phyloP scores from a whole-genome alignment of 306 rosid species.

The Dalbergia cochinchinensis region DNA sequence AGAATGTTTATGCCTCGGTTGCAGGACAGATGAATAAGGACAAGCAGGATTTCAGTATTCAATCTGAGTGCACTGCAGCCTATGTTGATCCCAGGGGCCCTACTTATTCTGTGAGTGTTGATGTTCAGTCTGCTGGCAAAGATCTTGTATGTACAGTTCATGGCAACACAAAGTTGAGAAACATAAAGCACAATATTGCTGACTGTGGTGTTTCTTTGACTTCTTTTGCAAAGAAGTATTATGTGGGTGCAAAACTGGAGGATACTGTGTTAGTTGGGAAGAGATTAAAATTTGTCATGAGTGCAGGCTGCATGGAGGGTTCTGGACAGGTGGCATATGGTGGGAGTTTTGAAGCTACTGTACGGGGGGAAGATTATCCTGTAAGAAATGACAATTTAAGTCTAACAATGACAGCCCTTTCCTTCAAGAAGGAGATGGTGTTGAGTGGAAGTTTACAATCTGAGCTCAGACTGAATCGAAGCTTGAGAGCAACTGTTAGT shows the following conservation, averaged over 20 bases:
- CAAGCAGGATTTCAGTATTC: slow-evolving; percentile 79
- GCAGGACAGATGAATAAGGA: slow-evolving; percentile 86
- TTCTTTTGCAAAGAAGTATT: slow-evolving; percentile 74
- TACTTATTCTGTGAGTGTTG: slow-evolving; percentile 72
- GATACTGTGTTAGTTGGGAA: slow-evolving; percentile 83
- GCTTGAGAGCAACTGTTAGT: slow-evolving; percentile 66
- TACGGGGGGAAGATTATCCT: slow-evolving; percentile 88
- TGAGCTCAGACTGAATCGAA: slow-evolving; percentile 75
- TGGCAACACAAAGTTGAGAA: slow-evolving; percentile 72
- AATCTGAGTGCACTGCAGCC: slow-evolving; percentile 84
- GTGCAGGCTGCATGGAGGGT: slow-evolving; percentile 77
- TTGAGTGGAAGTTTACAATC: slow-evolving; percentile 81
- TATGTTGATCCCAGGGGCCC: slow-evolving; percentile 71
- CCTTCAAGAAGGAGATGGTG: slow-evolving; percentile 81
- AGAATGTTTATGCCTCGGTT: slow-evolving; percentile 62
- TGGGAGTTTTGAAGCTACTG: slow-evolving; percentile 77
- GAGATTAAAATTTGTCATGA: slow-evolving; percentile 75
- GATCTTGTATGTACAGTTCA: slow-evolving; percentile 74
- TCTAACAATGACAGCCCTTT: slow-evolving; percentile 72
- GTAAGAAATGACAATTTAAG: slow-evolving; percentile 73
- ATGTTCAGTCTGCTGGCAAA: slow-evolving; percentile 82
- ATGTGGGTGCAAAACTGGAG: slow-evolving; percentile 85
- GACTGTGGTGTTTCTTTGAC: slow-evolving; percentile 87
- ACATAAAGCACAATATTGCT: slow-evolving; percentile 65
- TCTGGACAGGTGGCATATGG: slow-evolving; percentile 82